Evolutionary conservation across 495 filamentous ascomycete genomes (phyloP), one percentile per base, ranked within the genome.

Genomic region (Penicillium longicatenatum): DNA sequence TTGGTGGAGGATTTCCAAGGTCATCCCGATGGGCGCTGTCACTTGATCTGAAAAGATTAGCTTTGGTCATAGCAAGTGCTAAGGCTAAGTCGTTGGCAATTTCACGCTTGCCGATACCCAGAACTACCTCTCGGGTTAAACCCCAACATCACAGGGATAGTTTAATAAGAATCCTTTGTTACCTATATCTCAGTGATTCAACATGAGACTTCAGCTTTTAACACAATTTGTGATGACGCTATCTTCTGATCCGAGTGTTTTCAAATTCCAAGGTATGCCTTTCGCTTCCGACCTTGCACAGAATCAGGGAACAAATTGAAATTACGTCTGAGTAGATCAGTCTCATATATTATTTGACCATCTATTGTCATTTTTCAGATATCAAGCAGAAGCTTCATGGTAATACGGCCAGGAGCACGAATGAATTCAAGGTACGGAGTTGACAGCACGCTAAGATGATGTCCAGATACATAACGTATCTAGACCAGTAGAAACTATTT

Each of bases 251-350:
- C 30, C 30, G 30, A 33, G 30, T 33, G 30, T 11, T 11, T 33
- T 11, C 30, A 1, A 33, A 11, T 33, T 33, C 7, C 7, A 7
- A 7, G 7, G 30, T 33, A 8, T 33, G 31, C 11, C 9, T 12
- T 9, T 33, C 31, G 9, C 11, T 9, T 12, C 3, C 1, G 31
- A 33, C 8, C 7, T 33, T 39, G 2, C n/a, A 2, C n/a, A 16
- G 35, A n/a, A 39, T 52, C 19, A 52, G 50, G 50, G n/a, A 52
- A 37, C 31, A 26, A 26, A 24, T 47, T 52, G n/a, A 29, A 41
- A 33, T 37, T 33, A 20, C 31, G 10, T 20, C 29, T 14, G 29
- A 22, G 5, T 8, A 41, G 11, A 52, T 41, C 16, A 39, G 35
- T n/a, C 35, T 9, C 35, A 39, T 39, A 39, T 39, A 39, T n/a